A percentile compares a stretch with the other conserved stretches of the same genome.
These are phyloP conservation scores for Albophoma yamanashiensis DNA, from an alignment of 2,329 filamentous ascomycete species.

Conservation along the genomic window DNA sequence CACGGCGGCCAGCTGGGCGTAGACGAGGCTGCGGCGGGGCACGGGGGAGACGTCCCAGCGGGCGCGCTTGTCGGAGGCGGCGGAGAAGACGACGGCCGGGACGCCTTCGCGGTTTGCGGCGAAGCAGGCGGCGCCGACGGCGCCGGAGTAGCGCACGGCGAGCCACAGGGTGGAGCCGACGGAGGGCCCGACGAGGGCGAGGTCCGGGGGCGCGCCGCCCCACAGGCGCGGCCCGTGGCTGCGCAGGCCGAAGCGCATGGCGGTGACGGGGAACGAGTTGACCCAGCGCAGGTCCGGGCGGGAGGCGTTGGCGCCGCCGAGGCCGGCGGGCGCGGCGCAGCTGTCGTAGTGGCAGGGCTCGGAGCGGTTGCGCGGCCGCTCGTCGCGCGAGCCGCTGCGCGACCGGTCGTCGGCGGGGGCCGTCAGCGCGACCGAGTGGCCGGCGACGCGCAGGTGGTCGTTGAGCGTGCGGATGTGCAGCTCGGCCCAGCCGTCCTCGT, in stretches of 20 bases:
- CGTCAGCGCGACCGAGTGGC: conserved; percentile 53
- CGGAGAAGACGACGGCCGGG: conserved; percentile 60
- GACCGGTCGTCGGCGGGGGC: conserved; percentile 57
- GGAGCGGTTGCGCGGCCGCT: conserved; percentile 33
- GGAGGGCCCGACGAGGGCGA: conserved; percentile 34
- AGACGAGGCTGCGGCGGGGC: conserved; percentile 45
- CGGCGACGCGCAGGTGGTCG: conserved; percentile 39
- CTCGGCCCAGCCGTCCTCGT: conserved; percentile 68
- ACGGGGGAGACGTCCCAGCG: conserved; percentile 43
- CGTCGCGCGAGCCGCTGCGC: conserved; percentile 41
- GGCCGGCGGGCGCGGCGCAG: conserved; percentile 24
- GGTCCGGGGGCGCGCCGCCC: conserved; percentile 18
- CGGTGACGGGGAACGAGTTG: conserved; percentile 57
- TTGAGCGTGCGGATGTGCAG: conserved; percentile 52
- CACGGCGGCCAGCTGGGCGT: conserved; percentile 50
- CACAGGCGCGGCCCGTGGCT: conserved; percentile 43
- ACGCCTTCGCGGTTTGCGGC: conserved; percentile 41
- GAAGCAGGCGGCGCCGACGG: conserved; percentile 53
- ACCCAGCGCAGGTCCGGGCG: conserved; percentile 57
- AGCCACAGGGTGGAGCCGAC: conserved; percentile 47
- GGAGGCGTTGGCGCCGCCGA: conserved; percentile 36
- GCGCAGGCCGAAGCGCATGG: conserved; percentile 52
- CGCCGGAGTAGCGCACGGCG: conserved; percentile 49
- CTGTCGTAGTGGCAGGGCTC: conserved; percentile 49
- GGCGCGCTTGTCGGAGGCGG: conserved; percentile 35